Evolutionary conservation across 495 filamentous ascomycete species (phyloP), one percentile per base, ranked within the genome.

Genomic region (Lasiosphaeria miniovina): DNA sequence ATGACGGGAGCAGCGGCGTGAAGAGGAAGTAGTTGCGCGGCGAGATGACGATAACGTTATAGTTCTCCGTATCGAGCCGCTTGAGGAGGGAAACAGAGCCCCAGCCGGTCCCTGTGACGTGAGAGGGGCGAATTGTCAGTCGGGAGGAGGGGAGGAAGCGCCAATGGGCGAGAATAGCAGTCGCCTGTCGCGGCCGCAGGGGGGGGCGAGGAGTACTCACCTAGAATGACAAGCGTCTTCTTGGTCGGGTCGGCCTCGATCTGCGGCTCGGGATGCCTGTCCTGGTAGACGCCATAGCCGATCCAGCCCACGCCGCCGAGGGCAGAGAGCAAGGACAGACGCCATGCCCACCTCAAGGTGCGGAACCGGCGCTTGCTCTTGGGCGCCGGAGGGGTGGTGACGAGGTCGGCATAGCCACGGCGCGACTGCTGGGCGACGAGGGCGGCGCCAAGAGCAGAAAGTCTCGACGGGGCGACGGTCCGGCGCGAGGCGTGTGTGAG

Each of bases 1-100:
- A 98, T 71, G 91, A 96, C 54, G 94, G 94, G 46, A 99, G 84
- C 49, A 99, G 85, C 46, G 94, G 94, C 15, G 95, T 99, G 83
- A 98, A 99, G 59, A 99, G 88, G 87, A 99, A 99, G 84, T 94
- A 99, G 77, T 98, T 98, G 66, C 94, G 90, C 57, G 94, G 94
- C 46, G 93, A 97, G 73, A 91, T 88, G 65, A 98, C 90, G 75
- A 96, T 75, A 71, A 98, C 94, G 77, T 98, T 98, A 83, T 96
- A 98, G 82, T 97, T 95, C 68, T 93, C 88, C 50, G 94, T 96
- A 72, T 98, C 95, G 68, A 98, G 86, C 70, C 93, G 96, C 86
- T 99, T 99, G 62, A 99, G 84, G 43, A 99, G 87, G 58, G 93
- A 94, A 60, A 99, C 90, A 12, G 93, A 87, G 59, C 95, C 94